A percentile compares a stretch with the other conserved stretches of the same genome.
Conservation (phyloP, 2,329 filamentous ascomycete genomes). For the Fusarium compactum region DNA sequence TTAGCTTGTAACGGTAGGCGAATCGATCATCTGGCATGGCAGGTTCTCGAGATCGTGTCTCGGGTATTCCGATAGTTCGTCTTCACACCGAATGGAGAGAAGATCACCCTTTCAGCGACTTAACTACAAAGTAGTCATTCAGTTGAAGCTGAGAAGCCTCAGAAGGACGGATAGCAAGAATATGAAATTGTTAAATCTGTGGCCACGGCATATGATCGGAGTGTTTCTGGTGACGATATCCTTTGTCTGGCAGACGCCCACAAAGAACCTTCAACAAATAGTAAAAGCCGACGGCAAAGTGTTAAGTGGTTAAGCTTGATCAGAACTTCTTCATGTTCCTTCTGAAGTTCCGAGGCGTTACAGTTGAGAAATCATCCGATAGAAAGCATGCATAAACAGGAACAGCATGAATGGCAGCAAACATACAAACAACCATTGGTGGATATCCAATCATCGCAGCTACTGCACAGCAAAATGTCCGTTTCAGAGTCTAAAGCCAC, state of each 20-base stretch:
- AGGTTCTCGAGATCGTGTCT: neutral
- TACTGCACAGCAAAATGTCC: neutral
- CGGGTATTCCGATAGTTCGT: neutral
- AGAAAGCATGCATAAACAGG: neutral
- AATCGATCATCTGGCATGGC: neutral
- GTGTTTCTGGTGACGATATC: neutral
- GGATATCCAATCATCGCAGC: neutral
- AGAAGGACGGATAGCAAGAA: rapidly evolving
- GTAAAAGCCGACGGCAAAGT: neutral
- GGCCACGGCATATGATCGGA: neutral
- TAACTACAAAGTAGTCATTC: rapidly evolving
- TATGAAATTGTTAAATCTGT: rapidly evolving
- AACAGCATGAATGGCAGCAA: neutral
- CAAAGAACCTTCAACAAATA: too few species aligned
- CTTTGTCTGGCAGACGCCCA: neutral
- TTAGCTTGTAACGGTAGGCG: neutral
- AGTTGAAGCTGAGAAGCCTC: rapidly evolving
- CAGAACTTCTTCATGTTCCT: neutral
- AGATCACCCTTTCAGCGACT: neutral
- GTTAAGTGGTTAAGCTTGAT: neutral
- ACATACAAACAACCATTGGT: neutral
- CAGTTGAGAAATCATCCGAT: neutral
- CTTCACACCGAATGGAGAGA: neutral
- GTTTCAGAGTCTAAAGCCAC: slow-evolving; percentile 22
- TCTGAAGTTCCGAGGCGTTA: neutral